Percentiles rank a stretch among this genome's conserved stretches.
These are phyloP conservation scores for Cucumis hystrix DNA, from an alignment of 306 rosid genomes.

Conservation along the genomic window DNA sequence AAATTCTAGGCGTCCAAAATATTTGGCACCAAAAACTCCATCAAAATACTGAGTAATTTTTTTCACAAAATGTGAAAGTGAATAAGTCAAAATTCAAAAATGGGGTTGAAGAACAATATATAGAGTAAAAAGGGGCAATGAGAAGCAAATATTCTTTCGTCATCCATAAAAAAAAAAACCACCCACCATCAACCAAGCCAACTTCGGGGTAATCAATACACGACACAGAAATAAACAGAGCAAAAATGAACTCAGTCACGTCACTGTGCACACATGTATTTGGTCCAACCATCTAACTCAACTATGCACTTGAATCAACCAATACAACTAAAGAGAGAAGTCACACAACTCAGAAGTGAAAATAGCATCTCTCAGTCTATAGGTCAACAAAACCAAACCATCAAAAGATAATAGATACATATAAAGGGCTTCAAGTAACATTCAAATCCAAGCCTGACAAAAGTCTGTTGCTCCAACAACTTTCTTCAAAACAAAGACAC, in stretches of 20 bases:
- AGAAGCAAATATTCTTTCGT: neutral
- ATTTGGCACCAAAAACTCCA: neutral
- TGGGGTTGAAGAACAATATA: neutral
- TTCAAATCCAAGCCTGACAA: neutral
- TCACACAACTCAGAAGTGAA: neutral
- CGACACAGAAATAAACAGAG: neutral
- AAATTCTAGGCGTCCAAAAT: too few species aligned
- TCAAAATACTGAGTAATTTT: too few species aligned
- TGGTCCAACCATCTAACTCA: neutral
- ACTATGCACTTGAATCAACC: neutral
- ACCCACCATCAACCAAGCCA: neutral
- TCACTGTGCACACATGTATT: neutral
- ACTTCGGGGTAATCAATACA: neutral
- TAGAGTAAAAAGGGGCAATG: neutral
- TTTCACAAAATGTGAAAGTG: neutral
- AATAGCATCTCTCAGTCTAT: neutral
- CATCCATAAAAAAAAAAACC: neutral
- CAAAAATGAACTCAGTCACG: neutral
- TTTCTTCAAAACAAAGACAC: neutral
- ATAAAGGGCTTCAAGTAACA: neutral
- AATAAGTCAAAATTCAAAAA: neutral
- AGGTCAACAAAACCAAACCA: neutral
- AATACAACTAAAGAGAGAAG: neutral
- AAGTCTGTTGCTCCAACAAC: neutral
- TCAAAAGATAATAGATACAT: neutral